Base-by-base conservation (phyloP, 352 stramenopile genomes). In the Blastocystis sp. region DNA sequence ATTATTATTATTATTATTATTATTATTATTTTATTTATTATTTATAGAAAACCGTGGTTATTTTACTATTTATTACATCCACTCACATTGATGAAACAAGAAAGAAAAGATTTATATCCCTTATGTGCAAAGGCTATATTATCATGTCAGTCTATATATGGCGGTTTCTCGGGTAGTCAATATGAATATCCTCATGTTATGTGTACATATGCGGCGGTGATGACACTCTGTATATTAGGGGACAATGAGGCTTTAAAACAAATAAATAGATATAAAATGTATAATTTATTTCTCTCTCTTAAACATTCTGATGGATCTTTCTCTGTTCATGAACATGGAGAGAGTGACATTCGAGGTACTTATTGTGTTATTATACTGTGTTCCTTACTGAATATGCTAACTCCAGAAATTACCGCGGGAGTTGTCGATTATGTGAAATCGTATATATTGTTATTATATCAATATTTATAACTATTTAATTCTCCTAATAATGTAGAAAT, bases 341-440 rank as follows among this genome's bases (percentile, higher is more conserved):
- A 95, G 70, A 75, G 91, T 30, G 86, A 96, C 68, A 83, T 93
- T 18, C 79, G 91, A 31, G 84, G 86, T 33, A 91, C 83, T n/a
- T 98, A 97, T 73, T 95, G 84, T 27, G 79, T 94, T 33, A 72
- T 96, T 56, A 81, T 74, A n/a, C 85, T 94, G 46, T 79, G 83
- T 11, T 79, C 74, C 39, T 73, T 96, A 16, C 80, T 85, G 23
- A 84, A 87, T 40, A 80, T 96, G 39, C 65, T 93, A 3, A 92
- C 80, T 9, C 75, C 82, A 1, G 74, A 91, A 41, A 69, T 92
- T 6, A 77, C 72, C 18, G 54, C 65, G 24, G 74, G 77, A n/a
- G 78, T 84, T 1, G 74, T 76, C 1, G 73, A 86, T 31, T 71
- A 69, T 55, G 16, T 64, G 13, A 11, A 36, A 16, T 3, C 21